Evolutionary conservation across 1,284 basidiomycete species (phyloP), one percentile per base, ranked within the genome.

Genomic region (Erythrobasidium hasegawianum): DNA sequence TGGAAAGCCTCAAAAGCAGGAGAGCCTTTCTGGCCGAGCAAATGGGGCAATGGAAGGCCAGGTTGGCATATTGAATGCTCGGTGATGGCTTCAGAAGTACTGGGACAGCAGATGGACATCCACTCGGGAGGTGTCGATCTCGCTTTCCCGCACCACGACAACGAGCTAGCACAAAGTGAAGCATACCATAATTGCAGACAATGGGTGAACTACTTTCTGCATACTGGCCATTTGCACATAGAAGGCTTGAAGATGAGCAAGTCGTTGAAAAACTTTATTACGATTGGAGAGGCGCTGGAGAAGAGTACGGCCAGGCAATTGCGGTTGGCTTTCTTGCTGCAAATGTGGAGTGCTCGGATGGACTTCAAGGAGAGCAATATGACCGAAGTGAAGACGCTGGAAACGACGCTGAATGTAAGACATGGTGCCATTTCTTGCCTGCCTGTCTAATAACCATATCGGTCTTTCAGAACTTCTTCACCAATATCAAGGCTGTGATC

Each of bases 11-110:
- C 91, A 33, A 97, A 96, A 79, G 86, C 92, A 1, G 96, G 96
- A 16, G 96, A 99, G 78, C 96, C 96, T 1, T 87, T 87, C 1
- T 99, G 96, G 96, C 85, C 87, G 0, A 97, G 93, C 9, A 88
- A 91, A 7, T 99, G 96, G 96, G 96, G 96, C 27, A 81, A 83
- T 41, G 96, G 96, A 16, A 84, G 96, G 62, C 96, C 96, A 0
- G 96, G 96, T 10, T 99, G 96, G 96, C 96, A 99, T 77, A 98
- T 99, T 67, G 96, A 99, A 78, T 99, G 96, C 80, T 95, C 91
- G 10, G 96, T 97, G 50, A 99, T 99, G 96, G 95, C 94, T 14
- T 90, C 86, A 67, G 93, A 88, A 41, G 83, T 99, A 56, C 82
- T 98, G 54, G 96, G 96, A 8, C 84, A 88, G 64, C 87, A 86